These are phyloP conservation scores for Colletotrichum noveboracense DNA, from an alignment of 2,329 filamentous ascomycete species.

Conservation along the genomic window DNA sequence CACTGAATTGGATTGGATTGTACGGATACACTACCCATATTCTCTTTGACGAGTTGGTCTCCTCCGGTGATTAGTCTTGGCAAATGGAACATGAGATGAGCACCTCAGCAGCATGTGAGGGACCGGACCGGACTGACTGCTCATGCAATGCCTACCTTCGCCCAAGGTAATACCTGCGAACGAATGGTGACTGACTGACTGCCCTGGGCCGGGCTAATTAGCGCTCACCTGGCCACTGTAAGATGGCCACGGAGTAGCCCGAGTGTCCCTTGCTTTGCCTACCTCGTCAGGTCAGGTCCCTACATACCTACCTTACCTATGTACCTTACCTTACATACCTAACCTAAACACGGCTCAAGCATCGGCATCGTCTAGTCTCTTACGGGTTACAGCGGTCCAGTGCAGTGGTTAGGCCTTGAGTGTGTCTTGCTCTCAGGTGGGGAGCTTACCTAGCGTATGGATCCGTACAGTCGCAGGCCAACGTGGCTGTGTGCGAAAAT, in stretches of 20 bases:
- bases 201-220: neutral
- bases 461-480: neutral
- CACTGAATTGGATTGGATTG: neutral
- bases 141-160: neutral
- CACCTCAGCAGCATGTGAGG: neutral
- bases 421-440: neutral
- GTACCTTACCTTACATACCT: no score
- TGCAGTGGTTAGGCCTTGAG: neutral
- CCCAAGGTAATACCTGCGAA: neutral
- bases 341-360: no score
- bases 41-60: neutral
- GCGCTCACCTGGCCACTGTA: neutral
- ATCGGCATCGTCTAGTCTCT: neutral
- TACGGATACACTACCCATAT: neutral
- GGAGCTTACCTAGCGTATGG: neutral
- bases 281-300: neutral
- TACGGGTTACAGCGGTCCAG: neutral
- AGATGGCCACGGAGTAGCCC: neutral
- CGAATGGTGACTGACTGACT: neutral
- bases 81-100: neutral
- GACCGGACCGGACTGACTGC: neutral
- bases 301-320: no score
- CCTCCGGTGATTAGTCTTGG: neutral
- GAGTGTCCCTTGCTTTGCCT: neutral
- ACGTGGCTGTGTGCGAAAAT: neutral